Base-by-base conservation (phyloP, 176 grass and related monocot species). In the Juncus inflexus region DNA sequence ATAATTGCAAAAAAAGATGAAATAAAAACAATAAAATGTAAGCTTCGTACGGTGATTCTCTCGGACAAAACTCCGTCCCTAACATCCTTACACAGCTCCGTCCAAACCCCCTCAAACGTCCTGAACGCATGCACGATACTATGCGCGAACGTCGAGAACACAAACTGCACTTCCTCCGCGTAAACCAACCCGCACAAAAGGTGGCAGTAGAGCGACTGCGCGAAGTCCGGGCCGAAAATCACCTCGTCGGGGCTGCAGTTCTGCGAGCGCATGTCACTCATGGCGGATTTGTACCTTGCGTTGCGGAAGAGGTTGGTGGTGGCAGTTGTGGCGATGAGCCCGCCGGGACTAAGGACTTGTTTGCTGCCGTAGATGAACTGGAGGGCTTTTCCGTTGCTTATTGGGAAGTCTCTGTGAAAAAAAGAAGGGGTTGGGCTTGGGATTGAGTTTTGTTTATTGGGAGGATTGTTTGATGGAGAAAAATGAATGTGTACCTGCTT, bases 321-420 rank as follows among this genome's bases (percentile, higher is more conserved):
- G 4, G 89, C 95, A 13, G 95, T 90, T 12, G 83, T 84, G 37
- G 89, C 89, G 58, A 74, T 78, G 41, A 99, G 78, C 65, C 89
- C 89, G 3, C 95, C 95, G 80, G 83, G 77, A 28, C 89, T 99
- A 35, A 35, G 6, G 3, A 62, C 61, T 61, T 92, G 89, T 80
- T 78, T 99, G 95, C 95, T 99, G 40, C 89, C 72, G 57, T 99
- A 99, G 42, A 94, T 69, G 80, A 99, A 99, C 52, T 94, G 89
- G 42, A 99, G 61, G 14, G 89, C 80, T 83, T 99, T 99, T 76
- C 95, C 95, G 63, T 78, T 82, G 38, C 80, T 71, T 55, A 87
- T 80, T 55, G 89, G 95, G 16, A 82, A 99, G 60, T 87, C 78
- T 69, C 95, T 97, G 67, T 19, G 69, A 77, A 72, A 6, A 59